Base-by-base conservation (phyloP, 768 basidiomycete genomes). In the Phanerochaete sordida region DNA sequence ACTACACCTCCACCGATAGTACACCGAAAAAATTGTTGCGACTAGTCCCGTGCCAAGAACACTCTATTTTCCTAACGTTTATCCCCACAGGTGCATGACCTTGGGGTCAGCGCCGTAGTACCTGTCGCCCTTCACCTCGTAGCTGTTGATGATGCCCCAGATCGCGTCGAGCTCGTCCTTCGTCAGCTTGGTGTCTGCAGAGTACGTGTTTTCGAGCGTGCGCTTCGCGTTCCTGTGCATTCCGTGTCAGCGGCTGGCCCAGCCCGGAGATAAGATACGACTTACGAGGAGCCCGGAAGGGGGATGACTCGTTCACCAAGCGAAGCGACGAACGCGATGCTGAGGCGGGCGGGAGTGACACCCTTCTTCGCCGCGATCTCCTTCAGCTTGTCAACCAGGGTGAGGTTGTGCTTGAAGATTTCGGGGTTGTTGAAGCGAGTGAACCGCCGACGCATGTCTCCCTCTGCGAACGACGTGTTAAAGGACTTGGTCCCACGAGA, bases 261-360 rank as follows among this genome's bases (percentile, higher is more conserved):
- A 43, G 8, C 11, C 5, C 19, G 39, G 8, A 43, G 39, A 28
- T 12, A 33, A 15, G 2, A 2, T 13, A 26, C 35, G 4, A 58
- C 73, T 48, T 56, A 77, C 75, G 75, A 76, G 19, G 76, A 76
- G 0, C 81, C 81, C 0, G 81, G 81, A 21, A 83, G 73, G 3
- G 81, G 80, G 57, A 83, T 72, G 23, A 78, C 73, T 65, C 79
- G 72, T 6, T 54, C 46, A 16, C 76, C 76, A 6, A 70, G 71
- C 6, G 72, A 65, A 26, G 48, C 50, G 2, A 78, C 76, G 77
- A 77, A 79, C 1, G 76, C 76, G 33, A 78, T 69, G 62, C 67
- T 68, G 15, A 79, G 69, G 63, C 76, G 74, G 0, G 72, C 76
- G 4, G 77, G 68, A 0, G 78, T 75, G 31, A 81, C 66, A 5